Conservation (phyloP, 2,329 filamentous ascomycete species). For the Beauveria varroae region DNA sequence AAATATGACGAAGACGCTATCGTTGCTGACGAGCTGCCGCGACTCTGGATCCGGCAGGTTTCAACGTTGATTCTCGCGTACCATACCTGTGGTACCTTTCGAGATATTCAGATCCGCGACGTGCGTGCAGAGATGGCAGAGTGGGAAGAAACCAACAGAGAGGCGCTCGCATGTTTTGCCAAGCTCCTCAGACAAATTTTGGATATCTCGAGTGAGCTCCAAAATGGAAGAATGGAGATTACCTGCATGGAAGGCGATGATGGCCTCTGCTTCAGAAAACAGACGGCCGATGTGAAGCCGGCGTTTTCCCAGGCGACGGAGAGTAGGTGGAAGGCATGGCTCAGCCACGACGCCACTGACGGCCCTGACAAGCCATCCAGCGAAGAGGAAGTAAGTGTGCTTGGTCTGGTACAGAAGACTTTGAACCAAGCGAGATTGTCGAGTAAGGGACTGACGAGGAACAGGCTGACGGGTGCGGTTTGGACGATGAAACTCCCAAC, state of each 20-base stretch:
- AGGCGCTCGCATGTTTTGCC: background rate
- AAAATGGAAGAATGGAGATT: background rate
- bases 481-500: constrained; percentile 10
- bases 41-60: background rate
- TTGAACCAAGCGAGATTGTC: background rate
- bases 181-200: background rate
- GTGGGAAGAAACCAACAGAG: background rate
- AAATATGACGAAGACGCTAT: background rate
- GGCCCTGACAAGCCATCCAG: background rate
- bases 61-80: background rate
- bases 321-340: constrained; percentile 16
- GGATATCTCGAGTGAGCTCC: background rate
- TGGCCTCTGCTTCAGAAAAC: constrained; percentile 18
- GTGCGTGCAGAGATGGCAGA: background rate
- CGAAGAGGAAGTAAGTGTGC: background rate
- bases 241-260: constrained; percentile 1
- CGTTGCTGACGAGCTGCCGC: background rate
- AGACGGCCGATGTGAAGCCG: constrained; percentile 15
- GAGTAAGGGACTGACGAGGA: background rate
- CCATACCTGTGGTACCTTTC: background rate
- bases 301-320: constrained; percentile 20
- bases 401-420: no score
- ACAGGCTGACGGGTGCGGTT: background rate
- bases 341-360: background rate
- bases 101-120: background rate